Evolutionary conservation across 257 asterid genomes (phyloP).

Genomic region (Fraxinus pennsylvanica): DNA sequence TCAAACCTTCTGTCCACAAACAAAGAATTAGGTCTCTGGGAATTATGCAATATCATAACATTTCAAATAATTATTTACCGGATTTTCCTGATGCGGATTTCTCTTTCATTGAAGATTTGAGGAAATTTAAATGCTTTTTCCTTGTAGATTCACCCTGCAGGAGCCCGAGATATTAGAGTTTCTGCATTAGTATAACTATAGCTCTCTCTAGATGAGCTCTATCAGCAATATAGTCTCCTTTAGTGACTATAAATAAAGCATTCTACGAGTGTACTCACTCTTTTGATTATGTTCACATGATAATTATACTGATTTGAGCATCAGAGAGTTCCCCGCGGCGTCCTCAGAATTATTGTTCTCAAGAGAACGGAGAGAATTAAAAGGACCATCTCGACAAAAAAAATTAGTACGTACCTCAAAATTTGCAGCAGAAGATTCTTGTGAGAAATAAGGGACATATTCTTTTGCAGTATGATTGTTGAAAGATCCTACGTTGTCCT

Average conservation of each 20-base stretch:
- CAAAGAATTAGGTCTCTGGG: not conserved
- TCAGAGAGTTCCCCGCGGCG: too few relatives aligned
- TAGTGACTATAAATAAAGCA: too few relatives aligned
- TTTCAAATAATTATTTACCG: constrained; percentile 32
- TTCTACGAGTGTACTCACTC: too few relatives aligned
- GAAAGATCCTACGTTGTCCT: constrained; percentile 51
- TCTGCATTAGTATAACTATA: too few relatives aligned
- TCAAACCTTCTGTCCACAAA: constrained; percentile 47
- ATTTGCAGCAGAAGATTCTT: constrained; percentile 40
- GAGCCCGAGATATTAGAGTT: too few relatives aligned
- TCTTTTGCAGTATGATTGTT: constrained; percentile 33
- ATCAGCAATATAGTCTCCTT: too few relatives aligned
- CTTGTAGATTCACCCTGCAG: constrained; percentile 36
- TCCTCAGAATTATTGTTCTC: too few relatives aligned
- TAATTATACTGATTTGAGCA: too few relatives aligned
- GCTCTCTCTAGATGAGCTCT: too few relatives aligned
- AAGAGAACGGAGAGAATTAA: too few relatives aligned
- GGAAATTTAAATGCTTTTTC: constrained; percentile 57
- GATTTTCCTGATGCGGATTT: constrained; percentile 27
- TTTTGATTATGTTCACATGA: too few relatives aligned
- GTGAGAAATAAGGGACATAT: constrained; percentile 38
- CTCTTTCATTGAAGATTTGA: constrained; percentile 52
- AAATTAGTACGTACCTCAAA: constrained; percentile 39
- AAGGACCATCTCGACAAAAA: too few relatives aligned
- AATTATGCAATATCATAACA: not conserved